These are phyloP conservation scores for Phytopythium cucurbitacearum DNA, from an alignment of 352 stramenopile species.

Conservation along the genomic window DNA sequence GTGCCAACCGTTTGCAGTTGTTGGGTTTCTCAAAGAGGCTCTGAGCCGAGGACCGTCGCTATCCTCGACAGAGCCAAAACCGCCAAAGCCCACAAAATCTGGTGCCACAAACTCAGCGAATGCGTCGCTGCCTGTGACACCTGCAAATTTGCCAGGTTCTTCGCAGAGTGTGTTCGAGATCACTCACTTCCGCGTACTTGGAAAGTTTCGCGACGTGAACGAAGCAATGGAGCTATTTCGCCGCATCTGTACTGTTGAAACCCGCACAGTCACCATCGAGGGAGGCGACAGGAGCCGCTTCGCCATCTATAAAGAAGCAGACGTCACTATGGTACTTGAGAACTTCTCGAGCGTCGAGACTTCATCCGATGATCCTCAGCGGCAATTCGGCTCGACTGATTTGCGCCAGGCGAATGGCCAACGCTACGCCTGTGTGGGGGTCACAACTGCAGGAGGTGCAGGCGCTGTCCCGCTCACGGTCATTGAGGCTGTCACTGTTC, in stretches of 20 bases:
- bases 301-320: constrained; percentile 77
- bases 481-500: constrained; percentile 53
- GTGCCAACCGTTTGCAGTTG: constrained; percentile 63
- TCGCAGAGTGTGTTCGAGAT: constrained; percentile 10
- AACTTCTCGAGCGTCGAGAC: constrained; percentile 38
- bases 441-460: constrained; percentile 32
- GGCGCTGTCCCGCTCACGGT: constrained; percentile 30
- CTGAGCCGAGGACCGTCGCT: constrained; percentile 9
- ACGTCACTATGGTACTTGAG: constrained; percentile 74
- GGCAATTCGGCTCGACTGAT: constrained; percentile 45
- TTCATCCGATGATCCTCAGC: background rate
- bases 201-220: constrained; percentile 63
- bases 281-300: constrained; percentile 49
- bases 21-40: constrained; percentile 56
- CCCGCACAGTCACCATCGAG: constrained; percentile 9
- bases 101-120: constrained; percentile 1
- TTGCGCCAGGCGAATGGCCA: constrained; percentile 54
- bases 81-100: constrained; percentile 15
- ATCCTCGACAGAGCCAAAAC: constrained; percentile 10
- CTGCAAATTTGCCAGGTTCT: too few relatives aligned
- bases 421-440: constrained; percentile 59
- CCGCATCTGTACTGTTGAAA: constrained; percentile 58
- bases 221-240: constrained; percentile 66
- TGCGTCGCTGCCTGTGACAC: background rate
- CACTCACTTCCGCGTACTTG: constrained; percentile 65